Conservation (phyloP, 352 stramenopile genomes). For the Bremia lactucae region DNA sequence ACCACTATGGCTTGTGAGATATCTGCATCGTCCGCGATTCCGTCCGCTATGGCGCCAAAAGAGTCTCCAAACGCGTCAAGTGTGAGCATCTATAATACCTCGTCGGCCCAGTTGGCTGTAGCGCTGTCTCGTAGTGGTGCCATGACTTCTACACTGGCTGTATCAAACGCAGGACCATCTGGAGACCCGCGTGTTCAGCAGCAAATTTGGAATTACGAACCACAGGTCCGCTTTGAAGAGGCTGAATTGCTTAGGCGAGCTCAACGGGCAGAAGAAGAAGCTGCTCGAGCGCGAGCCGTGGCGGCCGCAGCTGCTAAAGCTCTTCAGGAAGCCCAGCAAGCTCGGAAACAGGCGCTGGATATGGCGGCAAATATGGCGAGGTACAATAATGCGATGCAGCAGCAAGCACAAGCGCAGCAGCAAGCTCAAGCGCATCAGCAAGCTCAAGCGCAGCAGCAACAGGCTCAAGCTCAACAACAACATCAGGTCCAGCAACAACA, state of each 20-base stretch:
- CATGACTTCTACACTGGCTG: conserved; percentile 16
- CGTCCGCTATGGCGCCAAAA: conserved; percentile 13
- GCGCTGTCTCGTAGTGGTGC: conserved; percentile 22
- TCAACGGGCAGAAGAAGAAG: conserved; percentile 72
- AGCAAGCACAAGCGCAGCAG: conserved; percentile 34
- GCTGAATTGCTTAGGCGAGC: conserved; percentile 58
- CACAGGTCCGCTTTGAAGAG: conserved; percentile 63
- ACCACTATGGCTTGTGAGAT: conserved; percentile 22
- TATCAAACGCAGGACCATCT: conserved; percentile 17
- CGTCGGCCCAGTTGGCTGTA: conserved; percentile 23
- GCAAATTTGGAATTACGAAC: conserved; percentile 66
- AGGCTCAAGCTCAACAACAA: conserved; percentile 27
- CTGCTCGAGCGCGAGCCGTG: conserved; percentile 50
- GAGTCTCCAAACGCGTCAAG: conserved; percentile 10
- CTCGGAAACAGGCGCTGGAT: conserved; percentile 70
- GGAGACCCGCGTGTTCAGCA: conserved; percentile 27
- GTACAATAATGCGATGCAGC: conserved; percentile 65
- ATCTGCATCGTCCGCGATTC: conserved; percentile 21
- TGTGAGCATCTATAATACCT: conserved; percentile 13
- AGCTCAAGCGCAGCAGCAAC: conserved; percentile 27
- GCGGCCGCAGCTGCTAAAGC: conserved; percentile 59
- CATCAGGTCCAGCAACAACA: conserved; percentile 34
- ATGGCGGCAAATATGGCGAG: conserved; percentile 65
- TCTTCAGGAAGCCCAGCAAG: conserved; percentile 65
- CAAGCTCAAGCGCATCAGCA: conserved; percentile 35